These are phyloP conservation scores for Fonsecaea pedrosoi DNA, from an alignment of 2,329 filamentous ascomycete species.

Conservation along the genomic window DNA sequence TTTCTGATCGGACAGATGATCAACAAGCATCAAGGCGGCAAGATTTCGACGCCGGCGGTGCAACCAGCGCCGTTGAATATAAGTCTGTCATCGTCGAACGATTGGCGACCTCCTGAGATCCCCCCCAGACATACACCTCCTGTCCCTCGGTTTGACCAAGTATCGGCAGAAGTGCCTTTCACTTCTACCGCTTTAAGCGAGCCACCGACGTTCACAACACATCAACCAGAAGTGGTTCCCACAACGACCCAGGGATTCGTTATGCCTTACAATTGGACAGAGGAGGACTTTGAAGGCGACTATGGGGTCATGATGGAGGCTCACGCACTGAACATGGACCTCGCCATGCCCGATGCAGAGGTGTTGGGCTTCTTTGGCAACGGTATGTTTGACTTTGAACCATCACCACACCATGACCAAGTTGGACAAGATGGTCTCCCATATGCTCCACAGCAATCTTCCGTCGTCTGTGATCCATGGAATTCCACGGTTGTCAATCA, in stretches of 20 bases:
- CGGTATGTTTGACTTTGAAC: constrained; percentile 21
- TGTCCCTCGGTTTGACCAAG: neutral
- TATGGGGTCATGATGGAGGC: constrained; percentile 29
- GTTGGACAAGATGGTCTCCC: neutral
- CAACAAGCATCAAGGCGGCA: constrained; percentile 28
- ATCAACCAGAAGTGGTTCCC: neutral
- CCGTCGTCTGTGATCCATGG: neutral
- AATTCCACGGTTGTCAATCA: constrained; percentile 3
- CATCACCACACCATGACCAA: constrained; percentile 17
- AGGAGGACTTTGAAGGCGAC: constrained; percentile 21
- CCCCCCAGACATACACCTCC: neutral
- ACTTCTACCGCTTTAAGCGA: neutral
- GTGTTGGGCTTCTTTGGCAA: constrained; percentile 23
- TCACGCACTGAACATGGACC: constrained; percentile 33
- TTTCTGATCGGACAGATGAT: constrained; percentile 36
- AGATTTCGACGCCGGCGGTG: constrained; percentile 21
- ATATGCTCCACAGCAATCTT: neutral
- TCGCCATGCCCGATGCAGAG: constrained; percentile 27
- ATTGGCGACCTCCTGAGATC: constrained; percentile 12
- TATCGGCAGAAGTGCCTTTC: neutral
- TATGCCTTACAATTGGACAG: constrained; percentile 16
- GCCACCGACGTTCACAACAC: neutral
- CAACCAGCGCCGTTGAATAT: constrained; percentile 15
- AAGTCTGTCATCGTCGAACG: constrained; percentile 11
- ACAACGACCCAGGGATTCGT: neutral